phyloP scores from a whole-genome alignment of 2,329 filamentous ascomycete genomes.

The Calonectria hongkongensis region DNA sequence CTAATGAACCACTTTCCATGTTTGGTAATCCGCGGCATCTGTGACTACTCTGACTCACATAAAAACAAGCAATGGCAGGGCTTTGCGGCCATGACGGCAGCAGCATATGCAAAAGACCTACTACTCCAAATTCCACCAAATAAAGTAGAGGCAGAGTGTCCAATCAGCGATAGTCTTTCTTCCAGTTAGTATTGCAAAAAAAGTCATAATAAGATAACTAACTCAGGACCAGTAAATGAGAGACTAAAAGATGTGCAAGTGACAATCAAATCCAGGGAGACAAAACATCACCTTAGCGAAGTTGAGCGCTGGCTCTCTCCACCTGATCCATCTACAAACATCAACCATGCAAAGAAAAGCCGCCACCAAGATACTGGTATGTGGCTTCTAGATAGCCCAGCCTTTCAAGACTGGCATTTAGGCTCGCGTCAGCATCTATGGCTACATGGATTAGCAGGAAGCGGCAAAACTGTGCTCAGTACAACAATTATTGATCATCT shows the following conservation, averaged over 20 bases:
- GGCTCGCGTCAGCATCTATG: background rate
- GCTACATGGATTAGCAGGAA: background rate
- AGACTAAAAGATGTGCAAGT: no score
- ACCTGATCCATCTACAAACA: background rate
- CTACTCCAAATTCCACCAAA: no score
- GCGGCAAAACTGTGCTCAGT: background rate
- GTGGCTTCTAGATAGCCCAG: background rate
- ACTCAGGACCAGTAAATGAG: background rate
- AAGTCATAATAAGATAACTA: background rate
- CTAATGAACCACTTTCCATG: background rate
- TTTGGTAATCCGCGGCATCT: background rate
- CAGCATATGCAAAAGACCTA: slow-evolving; percentile 1
- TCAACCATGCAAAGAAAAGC: background rate
- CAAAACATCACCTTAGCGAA: background rate
- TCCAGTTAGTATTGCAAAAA: background rate
- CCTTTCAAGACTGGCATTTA: background rate
- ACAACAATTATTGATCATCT: background rate
- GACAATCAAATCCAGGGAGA: background rate
- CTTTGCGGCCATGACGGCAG: background rate
- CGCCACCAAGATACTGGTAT: background rate
- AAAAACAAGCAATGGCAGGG: background rate
- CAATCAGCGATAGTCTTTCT: background rate
- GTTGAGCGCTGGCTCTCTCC: background rate
- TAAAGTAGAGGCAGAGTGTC: background rate
- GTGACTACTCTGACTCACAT: background rate